phyloP scores from a whole-genome alignment of 2,329 filamentous ascomycete genomes.

The Incumbomyces lentus region DNA sequence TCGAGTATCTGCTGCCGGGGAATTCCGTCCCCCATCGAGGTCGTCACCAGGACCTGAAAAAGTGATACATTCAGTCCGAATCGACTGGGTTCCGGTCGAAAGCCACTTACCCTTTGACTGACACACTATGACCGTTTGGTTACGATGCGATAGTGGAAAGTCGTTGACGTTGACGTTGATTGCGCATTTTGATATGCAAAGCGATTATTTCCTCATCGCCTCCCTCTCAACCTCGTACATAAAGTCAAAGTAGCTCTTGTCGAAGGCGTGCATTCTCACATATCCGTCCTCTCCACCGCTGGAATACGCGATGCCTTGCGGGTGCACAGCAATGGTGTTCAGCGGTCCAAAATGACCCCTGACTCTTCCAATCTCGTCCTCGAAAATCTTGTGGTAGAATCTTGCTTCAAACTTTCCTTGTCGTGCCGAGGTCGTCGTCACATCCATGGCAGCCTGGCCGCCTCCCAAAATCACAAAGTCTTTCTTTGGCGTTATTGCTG shows the following conservation, averaged over 20 bases:
- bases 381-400: conserved; percentile 99
- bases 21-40: no score
- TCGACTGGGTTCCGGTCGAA: no score
- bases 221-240: conserved; percentile 97
- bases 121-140: no score
- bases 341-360: conserved; percentile 93
- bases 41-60: no score
- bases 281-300: conserved; percentile 97
- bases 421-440: conserved; percentile 83
- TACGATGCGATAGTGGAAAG: no score
- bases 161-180: neutral
- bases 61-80: no score
- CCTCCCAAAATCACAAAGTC: conserved; percentile 96
- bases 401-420: conserved; percentile 99
- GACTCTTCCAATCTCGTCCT: conserved; percentile 96
- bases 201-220: conserved; percentile 36
- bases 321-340: conserved; percentile 91
- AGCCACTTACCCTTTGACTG: no score
- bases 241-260: conserved; percentile 98
- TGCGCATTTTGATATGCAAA: neutral
- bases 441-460: conserved; percentile 97
- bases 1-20: no score
- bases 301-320: conserved; percentile 83
- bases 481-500: conserved; percentile 87
- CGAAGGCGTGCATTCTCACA: conserved; percentile 95